Base-by-base conservation (phyloP, 306 rosid genomes). In the Potentilla sterilis region DNA sequence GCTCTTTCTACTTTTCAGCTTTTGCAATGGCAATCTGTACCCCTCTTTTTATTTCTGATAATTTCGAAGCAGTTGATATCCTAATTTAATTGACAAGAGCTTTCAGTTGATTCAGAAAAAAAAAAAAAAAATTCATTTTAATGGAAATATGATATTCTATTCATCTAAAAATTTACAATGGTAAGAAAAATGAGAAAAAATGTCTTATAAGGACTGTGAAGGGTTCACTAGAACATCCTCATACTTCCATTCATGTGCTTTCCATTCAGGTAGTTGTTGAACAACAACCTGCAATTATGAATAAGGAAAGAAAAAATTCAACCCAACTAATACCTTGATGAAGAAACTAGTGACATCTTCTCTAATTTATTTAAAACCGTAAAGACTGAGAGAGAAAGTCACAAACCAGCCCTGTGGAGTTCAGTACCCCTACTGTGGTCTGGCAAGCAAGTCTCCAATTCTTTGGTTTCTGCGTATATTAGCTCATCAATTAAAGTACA, bases 401-500 rank as follows among this genome's bases (percentile, higher is more conserved):
- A 85, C 91, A 69, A 66, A 92, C 99, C 99, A 81, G 84, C 41
- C 97, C 97, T 44, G 55, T 86, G 0, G 97, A 87, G 74, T 92
- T 96, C 66, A 91, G 82, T 77, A 81, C 73, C 34, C 97, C 97
- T 48, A 95, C 97, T 44, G 84, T 86, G 69, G 91, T 83, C 84
- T 95, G 99, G 86, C 99, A 95, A 84, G 99, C 99, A 57, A 92
- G 88, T 87, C 99, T 95, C 96, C 96, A 95, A 77, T 86, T 90
- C 85, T 86, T 92, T 76, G 93, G 99, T 86, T 95, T 95, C 99
- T 95, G 88, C 37, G n/a, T 28, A 28, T 28, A 66, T 52, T 19
- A 44, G 46, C 69, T 35, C 46, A 62, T 57, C 16, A 22, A 4
- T 22, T 57, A 22, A 57, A 35, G 35, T 9, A 55, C 13, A 55